Conservation (phyloP, 2,329 filamentous ascomycete genomes). For the Aureobasidium mangrovei region DNA sequence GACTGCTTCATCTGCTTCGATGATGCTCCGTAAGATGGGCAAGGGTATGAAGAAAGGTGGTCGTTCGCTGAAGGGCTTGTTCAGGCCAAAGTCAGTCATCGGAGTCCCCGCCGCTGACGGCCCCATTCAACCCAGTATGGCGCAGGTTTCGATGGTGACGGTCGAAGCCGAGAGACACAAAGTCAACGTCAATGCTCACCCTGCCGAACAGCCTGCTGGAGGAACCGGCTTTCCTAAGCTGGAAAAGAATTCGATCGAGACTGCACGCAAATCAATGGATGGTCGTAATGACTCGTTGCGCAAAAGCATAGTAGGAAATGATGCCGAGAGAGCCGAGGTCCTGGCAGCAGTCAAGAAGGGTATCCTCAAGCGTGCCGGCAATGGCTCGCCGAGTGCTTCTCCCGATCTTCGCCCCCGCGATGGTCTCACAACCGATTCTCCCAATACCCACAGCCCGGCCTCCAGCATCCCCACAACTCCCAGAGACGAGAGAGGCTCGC, state of each 20-base stretch:
- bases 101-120: slow-evolving; percentile 66
- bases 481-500: slow-evolving; percentile 60
- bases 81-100: slow-evolving; percentile 85
- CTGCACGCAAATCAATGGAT: slow-evolving; percentile 33
- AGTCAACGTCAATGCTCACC: slow-evolving; percentile 66
- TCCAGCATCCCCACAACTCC: slow-evolving; percentile 86
- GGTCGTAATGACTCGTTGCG: slow-evolving; percentile 55
- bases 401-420: slow-evolving; percentile 59
- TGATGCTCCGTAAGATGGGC: slow-evolving; percentile 98
- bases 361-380: slow-evolving; percentile 73
- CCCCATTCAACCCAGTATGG: slow-evolving; percentile 55
- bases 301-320: slow-evolving; percentile 85
- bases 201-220: slow-evolving; percentile 57
- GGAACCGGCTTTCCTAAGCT: slow-evolving; percentile 77
- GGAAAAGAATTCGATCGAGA: slow-evolving; percentile 73
- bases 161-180: slow-evolving; percentile 85
- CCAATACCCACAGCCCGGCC: slow-evolving; percentile 65
- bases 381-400: slow-evolving; percentile 57
- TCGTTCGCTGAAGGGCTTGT: slow-evolving; percentile 83
- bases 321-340: slow-evolving; percentile 83
- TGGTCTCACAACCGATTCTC: slow-evolving; percentile 51
- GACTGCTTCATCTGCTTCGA: slow-evolving; percentile 78
- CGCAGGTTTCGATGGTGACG: slow-evolving; percentile 90
- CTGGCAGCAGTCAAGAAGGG: slow-evolving; percentile 89
- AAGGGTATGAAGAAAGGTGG: slow-evolving; percentile 94